Base-by-base conservation (phyloP, 495 filamentous ascomycete species). In the Neurospora sp. region DNA sequence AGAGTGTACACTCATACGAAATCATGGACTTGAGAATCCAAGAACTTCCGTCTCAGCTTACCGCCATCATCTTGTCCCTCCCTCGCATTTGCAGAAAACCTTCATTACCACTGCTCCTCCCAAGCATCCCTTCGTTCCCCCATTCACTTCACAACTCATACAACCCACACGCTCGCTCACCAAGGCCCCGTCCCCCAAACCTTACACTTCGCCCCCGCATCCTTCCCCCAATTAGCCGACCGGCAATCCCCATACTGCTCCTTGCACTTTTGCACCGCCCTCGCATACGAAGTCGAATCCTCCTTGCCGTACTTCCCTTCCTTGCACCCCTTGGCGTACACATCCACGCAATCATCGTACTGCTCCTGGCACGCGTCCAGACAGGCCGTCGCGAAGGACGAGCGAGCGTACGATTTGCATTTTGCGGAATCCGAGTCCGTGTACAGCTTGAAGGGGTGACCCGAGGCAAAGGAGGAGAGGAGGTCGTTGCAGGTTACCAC, bases 401-500 rank as follows among this genome's bases (percentile, higher is more conserved):
- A 38, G 42, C 81, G 79, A 8, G 70, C 39, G 73, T 85, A 87
- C 20, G 77, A 76, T 35, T 75, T 74, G 75, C 85, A 87, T 16
- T 79, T 77, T 18, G 37, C 31, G 59, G 75, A 77, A 40, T 85
- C 78, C 18, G 77, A 39, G 69, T 78, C 71, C 16, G 74, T 80
- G 80, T 86, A 87, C 14, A 82, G 75, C 78, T 87, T 87, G 81
- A 85, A 85, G 42, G 78, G 79, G 72, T 83, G 80, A 18, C 53
- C 53, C 27, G 53, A 65, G 6, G 2, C 1, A 1, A 31, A 65
- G 41, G 70, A 61, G 0, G 73, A 18, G 35, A 69, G 44, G 18
- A 84, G 69, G 71, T 87, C 83, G 80, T 87, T 87, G 81, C 85
- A 87, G 18, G 83, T 86, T 8, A 87, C 78, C 59, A 83, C 75